Evolutionary conservation across 208 protist genomes (phyloP), one percentile per base, ranked within the genome.

Genomic region (Leishmania martiniquensis): DNA sequence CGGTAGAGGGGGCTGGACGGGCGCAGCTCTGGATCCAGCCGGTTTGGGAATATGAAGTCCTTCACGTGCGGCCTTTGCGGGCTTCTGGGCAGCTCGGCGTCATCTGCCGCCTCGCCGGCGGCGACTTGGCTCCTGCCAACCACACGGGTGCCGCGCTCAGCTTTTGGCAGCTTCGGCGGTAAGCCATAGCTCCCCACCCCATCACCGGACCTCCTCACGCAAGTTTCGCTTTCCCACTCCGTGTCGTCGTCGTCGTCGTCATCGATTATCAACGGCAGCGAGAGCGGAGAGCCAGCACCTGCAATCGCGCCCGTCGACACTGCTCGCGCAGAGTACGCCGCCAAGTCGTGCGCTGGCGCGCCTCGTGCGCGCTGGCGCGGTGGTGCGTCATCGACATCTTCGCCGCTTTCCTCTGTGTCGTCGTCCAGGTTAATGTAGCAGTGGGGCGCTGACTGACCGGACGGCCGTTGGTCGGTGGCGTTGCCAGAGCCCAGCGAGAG

Each of bases 41-140:
- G 79, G 42, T 83, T 59, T 10, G 79, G 79, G 49, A 83, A 83
- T 32, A 83, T 72, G 32, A 83, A 54, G 42, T 83, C 73, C 57
- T 66, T 59, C 37, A 83, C 79, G 9, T 72, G 49, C 1, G 79
- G 73, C 68, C 75, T 78, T 44, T 57, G 55, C 4, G 68, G 57
- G 47, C 73, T 76, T 44, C 25, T 77, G 39, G 45, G 32, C 32
- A 74, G 34, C 13, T 25, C 60, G 32, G 29, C 76, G 4, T 77
- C 60, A 32, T 75, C 70, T n/a, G n/a, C n/a, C 29, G 34, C 74
- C 12, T 62, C 80, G 12, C 66, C 34, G 62, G 62, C 74, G 10
- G 47, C 76, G 52, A 74, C 76, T 72, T 77, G 60, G 54, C 17
- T 44, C 22, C 25, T 22, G 25, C 42, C 25, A n/a, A 32, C 42